Evolutionary conservation across 2,329 filamentous ascomycete species (phyloP).

Genomic region (Aspergillus tanneri): DNA sequence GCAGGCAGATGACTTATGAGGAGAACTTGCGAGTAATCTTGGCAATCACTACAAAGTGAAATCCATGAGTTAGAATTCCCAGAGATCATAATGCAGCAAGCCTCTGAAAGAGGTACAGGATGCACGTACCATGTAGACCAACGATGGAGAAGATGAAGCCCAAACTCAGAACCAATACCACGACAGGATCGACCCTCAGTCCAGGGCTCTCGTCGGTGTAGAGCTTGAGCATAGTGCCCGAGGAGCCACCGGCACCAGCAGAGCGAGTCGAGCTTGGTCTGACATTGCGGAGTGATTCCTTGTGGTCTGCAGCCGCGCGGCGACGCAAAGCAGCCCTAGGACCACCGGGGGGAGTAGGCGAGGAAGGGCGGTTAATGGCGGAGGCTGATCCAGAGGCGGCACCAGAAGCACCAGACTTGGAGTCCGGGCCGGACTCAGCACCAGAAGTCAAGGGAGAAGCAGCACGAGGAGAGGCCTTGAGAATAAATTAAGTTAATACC

Average conservation of each 20-base stretch:
- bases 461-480: constrained; percentile 41
- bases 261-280: constrained; percentile 88
- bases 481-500: constrained; percentile 8
- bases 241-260: constrained; percentile 91
- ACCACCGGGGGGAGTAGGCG: constrained; percentile 85
- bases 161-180: constrained; percentile 91
- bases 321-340: constrained; percentile 93
- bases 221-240: constrained; percentile 96
- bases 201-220: constrained; percentile 99
- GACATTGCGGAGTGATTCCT: constrained; percentile 93
- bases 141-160: constrained; percentile 99
- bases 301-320: constrained; percentile 93
- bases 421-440: constrained; percentile 46
- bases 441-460: constrained; percentile 47
- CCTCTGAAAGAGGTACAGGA: not conserved
- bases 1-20: constrained; percentile 40
- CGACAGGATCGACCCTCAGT: constrained; percentile 95
- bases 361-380: constrained; percentile 73
- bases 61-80: constrained; percentile 11
- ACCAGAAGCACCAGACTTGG: constrained; percentile 42
- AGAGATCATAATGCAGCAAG: not conserved
- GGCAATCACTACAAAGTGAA: constrained; percentile 69
- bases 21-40: constrained; percentile 90
- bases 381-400: constrained; percentile 60
- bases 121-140: constrained; percentile 85